A percentile compares a stretch with the other conserved stretches of the same genome.
These are phyloP conservation scores for Peltaster fructicola DNA, from an alignment of 2,329 filamentous ascomycete genomes.

Conservation along the genomic window DNA sequence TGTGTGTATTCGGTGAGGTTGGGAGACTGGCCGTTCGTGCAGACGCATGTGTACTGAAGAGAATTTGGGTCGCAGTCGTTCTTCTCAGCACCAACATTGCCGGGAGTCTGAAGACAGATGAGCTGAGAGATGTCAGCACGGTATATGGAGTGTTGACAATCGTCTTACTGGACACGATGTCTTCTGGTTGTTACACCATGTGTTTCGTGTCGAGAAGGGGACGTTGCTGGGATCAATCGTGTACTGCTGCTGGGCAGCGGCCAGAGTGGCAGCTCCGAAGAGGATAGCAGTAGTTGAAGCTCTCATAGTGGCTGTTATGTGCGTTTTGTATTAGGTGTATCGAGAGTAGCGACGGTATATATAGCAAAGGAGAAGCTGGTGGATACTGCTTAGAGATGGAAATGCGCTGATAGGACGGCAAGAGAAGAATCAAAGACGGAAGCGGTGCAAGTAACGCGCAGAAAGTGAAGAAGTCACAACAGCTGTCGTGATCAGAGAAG, in stretches of 20 bases:
- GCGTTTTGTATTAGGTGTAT: no score
- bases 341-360: no score
- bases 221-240: constrained; percentile 48
- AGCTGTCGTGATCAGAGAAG: no score
- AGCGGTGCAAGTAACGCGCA: no score
- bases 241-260: constrained; percentile 36
- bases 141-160: not conserved
- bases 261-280: constrained; percentile 27
- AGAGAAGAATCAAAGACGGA: no score
- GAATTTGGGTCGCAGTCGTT: constrained; percentile 52
- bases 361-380: no score
- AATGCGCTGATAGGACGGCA: no score
- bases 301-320: no score
- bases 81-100: constrained; percentile 25
- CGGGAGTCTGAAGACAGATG: constrained; percentile 49
- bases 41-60: constrained; percentile 56
- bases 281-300: no score
- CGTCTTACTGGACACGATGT: constrained; percentile 41
- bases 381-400: no score
- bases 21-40: constrained; percentile 45
- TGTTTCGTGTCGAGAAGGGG: constrained; percentile 19
- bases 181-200: constrained; percentile 48
- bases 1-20: constrained; percentile 63
- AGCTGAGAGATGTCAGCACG: constrained; percentile 1
- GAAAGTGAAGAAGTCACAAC: no score